A percentile compares a stretch with the other conserved stretches of the same genome.
Evolutionary conservation across 1,284 basidiomycete species (phyloP).

Genomic region (Porodaedalea pini): DNA sequence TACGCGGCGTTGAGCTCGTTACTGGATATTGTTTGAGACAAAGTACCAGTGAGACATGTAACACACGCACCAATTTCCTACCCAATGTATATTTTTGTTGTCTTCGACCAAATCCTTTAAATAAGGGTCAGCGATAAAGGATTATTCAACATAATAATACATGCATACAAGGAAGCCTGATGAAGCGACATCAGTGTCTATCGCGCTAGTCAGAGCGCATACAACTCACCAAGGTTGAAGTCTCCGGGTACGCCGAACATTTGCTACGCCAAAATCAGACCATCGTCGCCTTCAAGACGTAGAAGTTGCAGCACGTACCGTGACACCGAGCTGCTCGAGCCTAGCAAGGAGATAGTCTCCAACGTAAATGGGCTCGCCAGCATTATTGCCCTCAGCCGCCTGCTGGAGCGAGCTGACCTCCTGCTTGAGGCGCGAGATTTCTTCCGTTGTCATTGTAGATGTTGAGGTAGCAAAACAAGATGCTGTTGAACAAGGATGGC

Average conservation of each 20-base stretch:
- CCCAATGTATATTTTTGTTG: constrained; percentile 77
- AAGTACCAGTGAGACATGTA: neutral
- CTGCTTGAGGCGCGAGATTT: constrained; percentile 15
- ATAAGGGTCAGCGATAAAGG: neutral
- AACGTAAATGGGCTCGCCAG: constrained; percentile 44
- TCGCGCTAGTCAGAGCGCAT: neutral
- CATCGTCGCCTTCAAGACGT: neutral
- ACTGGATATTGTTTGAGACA: constrained; percentile 35
- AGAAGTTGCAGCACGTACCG: constrained; percentile 37
- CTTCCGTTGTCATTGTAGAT: constrained; percentile 13
- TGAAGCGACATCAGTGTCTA: neutral
- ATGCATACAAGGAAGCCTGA: constrained; percentile 54
- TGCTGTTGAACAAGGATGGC: neutral
- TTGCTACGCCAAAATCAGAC: constrained; percentile 37
- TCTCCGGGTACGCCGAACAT: constrained; percentile 92
- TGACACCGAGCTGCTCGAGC: constrained; percentile 64
- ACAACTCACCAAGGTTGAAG: constrained; percentile 71
- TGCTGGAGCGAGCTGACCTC: constrained; percentile 13
- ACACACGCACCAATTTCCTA: constrained; percentile 73
- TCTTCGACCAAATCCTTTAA: constrained; percentile 81
- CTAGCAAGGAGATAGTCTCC: constrained; percentile 71
- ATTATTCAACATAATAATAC: constrained; percentile 4
- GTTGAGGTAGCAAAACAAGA: neutral
- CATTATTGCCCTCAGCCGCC: constrained; percentile 6
- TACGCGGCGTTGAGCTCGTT: constrained; percentile 88